phyloP scores from a whole-genome alignment of 371 early-diverging fungal species.

The Capniomyces stellatus region DNA sequence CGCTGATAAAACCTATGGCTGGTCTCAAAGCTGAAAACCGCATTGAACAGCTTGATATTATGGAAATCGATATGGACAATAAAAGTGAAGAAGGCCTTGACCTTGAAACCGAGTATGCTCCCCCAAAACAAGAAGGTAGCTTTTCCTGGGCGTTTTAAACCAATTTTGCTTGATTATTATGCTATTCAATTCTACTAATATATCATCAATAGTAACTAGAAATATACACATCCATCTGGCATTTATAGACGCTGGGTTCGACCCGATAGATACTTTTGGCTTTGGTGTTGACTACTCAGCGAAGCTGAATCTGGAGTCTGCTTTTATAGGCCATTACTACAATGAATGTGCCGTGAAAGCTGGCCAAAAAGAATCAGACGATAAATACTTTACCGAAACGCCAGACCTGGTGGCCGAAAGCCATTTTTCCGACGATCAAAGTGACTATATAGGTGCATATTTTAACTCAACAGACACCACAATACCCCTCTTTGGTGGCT shows the following conservation, averaged over 20 bases:
- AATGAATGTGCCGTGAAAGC: no score
- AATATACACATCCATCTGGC: no score
- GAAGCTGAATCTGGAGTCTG: no score
- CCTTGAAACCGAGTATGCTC: constrained; percentile 20
- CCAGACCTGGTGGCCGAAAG: background rate
- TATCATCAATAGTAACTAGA: no score
- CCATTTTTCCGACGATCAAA: constrained; percentile 14
- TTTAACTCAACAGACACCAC: constrained; percentile 5
- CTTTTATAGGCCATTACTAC: no score
- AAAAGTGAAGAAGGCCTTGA: background rate
- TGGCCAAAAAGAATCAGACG: background rate
- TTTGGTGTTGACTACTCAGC: constrained; percentile 11
- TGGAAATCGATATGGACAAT: background rate
- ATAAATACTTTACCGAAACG: background rate
- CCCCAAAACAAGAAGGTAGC: constrained; percentile 2
- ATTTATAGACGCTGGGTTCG: constrained; percentile 3
- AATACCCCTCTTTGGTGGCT: constrained; percentile 8
- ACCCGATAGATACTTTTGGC: constrained; percentile 15
- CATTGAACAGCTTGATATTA: no score
- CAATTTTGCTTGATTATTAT: no score
- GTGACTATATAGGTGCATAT: background rate
- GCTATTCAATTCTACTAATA: no score
- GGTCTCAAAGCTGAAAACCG: no score
- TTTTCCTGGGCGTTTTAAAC: no score
- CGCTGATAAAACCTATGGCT: no score